These are phyloP conservation scores for Gossypium ekmanianum DNA, from an alignment of 345 rosid genomes.

Conservation along the genomic window DNA sequence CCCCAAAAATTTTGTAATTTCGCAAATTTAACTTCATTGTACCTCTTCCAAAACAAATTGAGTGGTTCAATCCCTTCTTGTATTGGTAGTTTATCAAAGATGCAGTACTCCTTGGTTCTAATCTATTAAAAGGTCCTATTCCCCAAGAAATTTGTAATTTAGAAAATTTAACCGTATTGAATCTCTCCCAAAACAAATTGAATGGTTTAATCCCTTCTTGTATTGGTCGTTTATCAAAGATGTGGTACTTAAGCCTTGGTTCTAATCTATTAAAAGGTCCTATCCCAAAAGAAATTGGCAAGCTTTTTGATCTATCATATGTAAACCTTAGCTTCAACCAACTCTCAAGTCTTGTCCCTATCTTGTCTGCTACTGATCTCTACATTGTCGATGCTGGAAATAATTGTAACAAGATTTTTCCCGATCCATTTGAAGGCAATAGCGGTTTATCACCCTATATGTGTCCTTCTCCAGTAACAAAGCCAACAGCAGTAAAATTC, in stretches of 20 bases:
- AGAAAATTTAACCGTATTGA: background rate
- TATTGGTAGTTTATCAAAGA: no score
- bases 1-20: background rate
- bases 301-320: background rate
- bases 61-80: background rate
- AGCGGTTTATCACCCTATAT: background rate
- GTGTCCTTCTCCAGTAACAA: background rate
- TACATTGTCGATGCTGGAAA: background rate
- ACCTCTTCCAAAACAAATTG: background rate
- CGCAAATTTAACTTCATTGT: background rate
- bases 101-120: no score
- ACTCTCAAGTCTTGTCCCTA: background rate
- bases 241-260: no score
- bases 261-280: no score
- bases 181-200: background rate
- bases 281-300: background rate
- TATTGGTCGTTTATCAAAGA: no score
- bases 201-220: no score
- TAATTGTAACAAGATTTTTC: background rate
- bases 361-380: background rate
- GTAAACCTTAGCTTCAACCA: background rate
- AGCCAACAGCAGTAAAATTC: no score
- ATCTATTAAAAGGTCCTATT: background rate
- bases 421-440: background rate
- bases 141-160: conserved; percentile 1